phyloP scores from a whole-genome alignment of 2,329 filamentous ascomycete species.

The Cytospora schulzeri region DNA sequence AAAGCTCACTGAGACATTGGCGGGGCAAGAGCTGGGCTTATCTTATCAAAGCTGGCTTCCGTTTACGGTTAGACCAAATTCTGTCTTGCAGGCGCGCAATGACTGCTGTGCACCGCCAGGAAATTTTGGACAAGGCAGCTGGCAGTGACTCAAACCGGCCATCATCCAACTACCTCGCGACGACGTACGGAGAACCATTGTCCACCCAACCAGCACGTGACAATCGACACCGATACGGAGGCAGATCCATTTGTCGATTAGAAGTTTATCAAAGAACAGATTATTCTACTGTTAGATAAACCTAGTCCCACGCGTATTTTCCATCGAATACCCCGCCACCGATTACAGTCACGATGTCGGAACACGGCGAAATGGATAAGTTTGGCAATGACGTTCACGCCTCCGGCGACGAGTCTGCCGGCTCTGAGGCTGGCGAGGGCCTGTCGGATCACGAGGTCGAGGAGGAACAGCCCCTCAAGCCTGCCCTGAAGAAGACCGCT shows the following conservation, averaged over 20 bases:
- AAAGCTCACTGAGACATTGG: not conserved
- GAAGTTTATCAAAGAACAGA: not conserved
- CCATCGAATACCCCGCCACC: constrained; percentile 11
- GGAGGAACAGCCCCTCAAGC: constrained; percentile 74
- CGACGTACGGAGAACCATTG: not conserved
- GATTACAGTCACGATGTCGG: constrained; percentile 48
- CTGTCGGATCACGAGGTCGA: constrained; percentile 60
- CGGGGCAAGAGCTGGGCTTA: not conserved
- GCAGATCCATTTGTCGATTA: not conserved
- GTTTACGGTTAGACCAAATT: not conserved
- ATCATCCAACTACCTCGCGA: constrained; percentile 1
- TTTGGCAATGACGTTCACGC: constrained; percentile 72
- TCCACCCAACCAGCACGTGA: not conserved
- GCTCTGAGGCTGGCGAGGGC: constrained; percentile 54
- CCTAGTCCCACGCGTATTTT: not conserved
- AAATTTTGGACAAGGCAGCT: constrained; percentile 1
- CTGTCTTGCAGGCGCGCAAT: not conserved
- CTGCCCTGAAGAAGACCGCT: constrained; percentile 78
- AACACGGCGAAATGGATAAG: constrained; percentile 58
- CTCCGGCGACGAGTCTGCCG: constrained; percentile 63
- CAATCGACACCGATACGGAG: not conserved
- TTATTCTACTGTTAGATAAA: not conserved
- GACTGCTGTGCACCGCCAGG: constrained; percentile 1
- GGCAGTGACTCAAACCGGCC: constrained; percentile 1
- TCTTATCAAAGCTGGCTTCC: constrained; percentile 1